These are phyloP conservation scores for Agroathelia rolfsii DNA, from an alignment of 1,284 basidiomycete species.

Conservation along the genomic window DNA sequence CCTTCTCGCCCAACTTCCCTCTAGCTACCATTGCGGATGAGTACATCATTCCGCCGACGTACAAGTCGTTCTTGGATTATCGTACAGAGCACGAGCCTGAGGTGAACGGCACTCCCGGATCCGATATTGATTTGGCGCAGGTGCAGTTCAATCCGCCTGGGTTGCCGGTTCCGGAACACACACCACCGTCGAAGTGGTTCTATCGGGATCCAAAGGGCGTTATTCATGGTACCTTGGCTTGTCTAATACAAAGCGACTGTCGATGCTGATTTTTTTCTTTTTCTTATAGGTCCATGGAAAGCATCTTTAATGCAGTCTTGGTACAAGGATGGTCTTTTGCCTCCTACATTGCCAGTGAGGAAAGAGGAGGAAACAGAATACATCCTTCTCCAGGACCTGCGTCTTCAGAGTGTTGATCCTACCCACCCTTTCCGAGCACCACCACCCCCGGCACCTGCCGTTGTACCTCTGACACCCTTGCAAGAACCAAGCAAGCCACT, in stretches of 20 bases:
- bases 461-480: conserved; percentile 12
- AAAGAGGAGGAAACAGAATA: conserved; percentile 64
- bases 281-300: conserved; percentile 78
- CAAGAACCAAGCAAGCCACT: conserved; percentile 44
- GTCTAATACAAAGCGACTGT: conserved; percentile 5
- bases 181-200: conserved; percentile 63
- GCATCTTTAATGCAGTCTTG: conserved; percentile 76
- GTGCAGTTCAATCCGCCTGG: conserved; percentile 71
- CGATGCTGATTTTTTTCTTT: conserved; percentile 8
- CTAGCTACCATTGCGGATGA: conserved; percentile 79
- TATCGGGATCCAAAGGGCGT: conserved; percentile 72
- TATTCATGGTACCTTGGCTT: conserved; percentile 58
- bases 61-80: conserved; percentile 66
- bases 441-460: conserved; percentile 17
- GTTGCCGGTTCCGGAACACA: conserved; percentile 55
- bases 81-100: conserved; percentile 51
- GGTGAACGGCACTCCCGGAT: conserved; percentile 22
- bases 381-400: conserved; percentile 58
- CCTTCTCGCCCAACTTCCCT: conserved; percentile 74
- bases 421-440: conserved; percentile 59
- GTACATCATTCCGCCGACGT: conserved; percentile 82
- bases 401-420: conserved; percentile 67
- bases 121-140: conserved; percentile 39
- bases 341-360: conserved; percentile 68
- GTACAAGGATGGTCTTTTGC: conserved; percentile 73